phyloP scores from a whole-genome alignment of 176 grass and related monocot genomes.

The Phoenix dactylifera region DNA sequence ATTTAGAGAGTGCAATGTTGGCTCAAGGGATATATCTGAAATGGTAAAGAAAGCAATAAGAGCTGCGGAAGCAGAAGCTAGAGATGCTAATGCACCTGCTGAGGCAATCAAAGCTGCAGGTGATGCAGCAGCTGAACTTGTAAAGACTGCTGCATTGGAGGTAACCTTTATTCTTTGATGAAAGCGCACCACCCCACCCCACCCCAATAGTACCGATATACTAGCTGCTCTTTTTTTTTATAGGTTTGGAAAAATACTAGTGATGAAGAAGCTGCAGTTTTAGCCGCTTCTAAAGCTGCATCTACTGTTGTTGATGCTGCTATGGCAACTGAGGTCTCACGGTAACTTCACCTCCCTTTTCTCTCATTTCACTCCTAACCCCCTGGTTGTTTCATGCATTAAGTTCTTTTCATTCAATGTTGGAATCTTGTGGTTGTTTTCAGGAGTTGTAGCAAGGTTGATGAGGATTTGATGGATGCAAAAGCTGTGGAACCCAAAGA shows the following conservation, averaged over 20 bases:
- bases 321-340: conserved; percentile 64
- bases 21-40: conserved; percentile 85
- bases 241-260: conserved; percentile 78
- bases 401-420: too few species aligned
- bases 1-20: conserved; percentile 78
- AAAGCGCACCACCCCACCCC: too few species aligned
- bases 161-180: conserved; percentile 32
- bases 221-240: conserved; percentile 1
- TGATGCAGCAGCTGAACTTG: conserved; percentile 96
- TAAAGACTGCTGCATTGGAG: conserved; percentile 82
- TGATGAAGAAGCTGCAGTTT: conserved; percentile 55
- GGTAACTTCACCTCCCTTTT: conserved; percentile 24
- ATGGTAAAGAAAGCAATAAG: conserved; percentile 83
- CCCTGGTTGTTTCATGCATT: too few species aligned
- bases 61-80: conserved; percentile 87
- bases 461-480: conserved; percentile 22
- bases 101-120: conserved; percentile 94
- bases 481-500: conserved; percentile 40
- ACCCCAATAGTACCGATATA: too few species aligned
- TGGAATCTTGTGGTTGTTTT: background rate
- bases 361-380: too few species aligned
- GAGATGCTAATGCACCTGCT: conserved; percentile 56
- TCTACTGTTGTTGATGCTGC: conserved; percentile 82
- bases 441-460: conserved; percentile 37
- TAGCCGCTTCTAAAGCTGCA: conserved; percentile 76